Evolutionary conservation across 176 grass and related monocot species (phyloP).

Genomic region (Hordeum marinum): DNA sequence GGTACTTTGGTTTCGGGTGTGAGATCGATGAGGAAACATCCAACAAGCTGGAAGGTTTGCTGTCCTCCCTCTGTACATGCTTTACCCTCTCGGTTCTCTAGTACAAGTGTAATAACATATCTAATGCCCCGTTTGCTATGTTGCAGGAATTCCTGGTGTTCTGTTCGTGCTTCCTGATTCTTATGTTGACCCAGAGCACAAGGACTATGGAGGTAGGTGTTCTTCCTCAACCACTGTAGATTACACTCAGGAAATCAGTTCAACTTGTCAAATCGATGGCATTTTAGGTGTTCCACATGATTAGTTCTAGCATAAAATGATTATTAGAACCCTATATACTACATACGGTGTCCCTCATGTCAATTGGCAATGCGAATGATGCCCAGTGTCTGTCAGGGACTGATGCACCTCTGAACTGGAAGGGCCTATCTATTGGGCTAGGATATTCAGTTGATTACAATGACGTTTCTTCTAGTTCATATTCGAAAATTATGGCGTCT

Average conservation of each 20-base stretch:
- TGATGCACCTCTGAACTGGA: not conserved
- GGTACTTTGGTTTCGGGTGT: conserved; percentile 85
- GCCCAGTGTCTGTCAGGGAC: not conserved
- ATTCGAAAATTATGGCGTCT: conserved; percentile 19
- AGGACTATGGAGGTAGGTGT: conserved; percentile 89
- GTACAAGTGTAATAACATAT: not conserved
- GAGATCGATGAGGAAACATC: conserved; percentile 92
- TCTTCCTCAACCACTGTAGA: not conserved
- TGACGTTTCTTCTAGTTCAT: conserved; percentile 9
- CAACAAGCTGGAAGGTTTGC: conserved; percentile 84
- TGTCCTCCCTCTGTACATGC: not conserved
- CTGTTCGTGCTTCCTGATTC: conserved; percentile 95
- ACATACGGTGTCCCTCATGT: not conserved
- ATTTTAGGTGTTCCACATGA: not conserved
- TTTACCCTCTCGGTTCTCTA: not conserved
- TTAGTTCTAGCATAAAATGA: not conserved
- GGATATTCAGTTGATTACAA: not conserved
- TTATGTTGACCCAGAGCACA: conserved; percentile 82
- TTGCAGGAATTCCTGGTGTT: conserved; percentile 76
- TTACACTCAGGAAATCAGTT: not conserved
- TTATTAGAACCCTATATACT: not conserved
- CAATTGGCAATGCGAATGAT: not conserved
- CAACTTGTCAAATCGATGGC: not conserved
- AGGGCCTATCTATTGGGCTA: not conserved
- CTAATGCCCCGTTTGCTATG: not conserved